Evolutionary conservation across 106 monocot genomes (phyloP), one percentile per base, ranked within the genome.

Genomic region (Platanthera guangdongensis): DNA sequence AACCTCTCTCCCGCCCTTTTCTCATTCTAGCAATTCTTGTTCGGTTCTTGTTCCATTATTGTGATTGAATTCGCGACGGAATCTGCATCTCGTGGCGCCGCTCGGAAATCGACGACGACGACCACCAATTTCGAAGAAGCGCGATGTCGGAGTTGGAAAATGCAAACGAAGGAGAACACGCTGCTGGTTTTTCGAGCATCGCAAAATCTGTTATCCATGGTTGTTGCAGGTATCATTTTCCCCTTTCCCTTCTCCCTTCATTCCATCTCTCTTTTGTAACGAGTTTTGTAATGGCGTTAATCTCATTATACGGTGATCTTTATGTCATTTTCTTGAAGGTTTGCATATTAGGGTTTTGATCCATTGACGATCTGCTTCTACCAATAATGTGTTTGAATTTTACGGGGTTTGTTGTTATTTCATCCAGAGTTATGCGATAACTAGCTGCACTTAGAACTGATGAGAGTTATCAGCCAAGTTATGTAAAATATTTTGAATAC

Each of bases 171-270:
- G 49, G 9, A 50, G 72, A 51, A 3, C 51, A 72, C 51, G 7
- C 21, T 21, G 51, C 19, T 51, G 72, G 51, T 10, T 72, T 93
- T 76, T 96, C 96, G 60, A 74, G 70, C 79, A 64, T 89, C 62
- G 89, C 96, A 51, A 84, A 80, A 57, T 96, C 93, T 60, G 93
- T 93, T 82, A 53, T 93, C 57, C 75, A 73, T 69, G 91, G 91
- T 1, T 96, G 96, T 77, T 82, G 86, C 57, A 79, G 85, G 96
- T 85, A 64, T 63, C 59, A 55, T 46, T 47, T 51, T 13, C 47
- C 51, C 67, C 18, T 8, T 8, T 64, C 50, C 39, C 3, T 22
- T 30, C 32, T 10, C 5, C 11, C 12, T 32, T 8, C 65, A 39
- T 39, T 39, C 39, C 39, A 39, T 39, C 2, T 39, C 49, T 67